Conservation (phyloP, 2,329 filamentous ascomycete species). For the Diplodia corticola region DNA sequence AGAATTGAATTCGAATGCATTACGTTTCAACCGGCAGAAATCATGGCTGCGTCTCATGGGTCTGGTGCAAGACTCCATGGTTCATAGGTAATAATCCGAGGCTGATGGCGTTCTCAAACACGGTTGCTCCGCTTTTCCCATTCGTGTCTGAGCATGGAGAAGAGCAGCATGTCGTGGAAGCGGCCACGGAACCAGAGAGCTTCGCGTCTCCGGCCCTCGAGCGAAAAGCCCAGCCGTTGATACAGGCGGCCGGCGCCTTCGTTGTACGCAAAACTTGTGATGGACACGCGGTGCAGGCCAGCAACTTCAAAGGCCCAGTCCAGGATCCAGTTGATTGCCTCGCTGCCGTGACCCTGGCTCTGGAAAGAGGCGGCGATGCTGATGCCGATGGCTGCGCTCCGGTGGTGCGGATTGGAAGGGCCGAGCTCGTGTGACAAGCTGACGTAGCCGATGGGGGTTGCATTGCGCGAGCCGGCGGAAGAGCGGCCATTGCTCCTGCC, state of each 20-base stretch:
- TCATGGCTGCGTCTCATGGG: not conserved
- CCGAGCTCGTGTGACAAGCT: slow-evolving; percentile 7
- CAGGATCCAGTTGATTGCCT: slow-evolving; percentile 51
- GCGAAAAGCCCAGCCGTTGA: slow-evolving; percentile 47
- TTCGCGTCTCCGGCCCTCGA: slow-evolving; percentile 48
- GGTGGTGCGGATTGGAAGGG: slow-evolving; percentile 39
- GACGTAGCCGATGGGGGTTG: slow-evolving; percentile 5
- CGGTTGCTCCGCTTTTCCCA: not conserved
- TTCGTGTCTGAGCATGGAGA: not conserved
- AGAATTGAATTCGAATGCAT: not conserved
- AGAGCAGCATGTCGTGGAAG: slow-evolving; percentile 27
- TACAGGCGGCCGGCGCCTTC: slow-evolving; percentile 47
- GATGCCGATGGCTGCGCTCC: slow-evolving; percentile 45
- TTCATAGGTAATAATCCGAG: not conserved
- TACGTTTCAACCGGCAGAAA: not conserved
- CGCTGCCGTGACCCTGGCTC: slow-evolving; percentile 47
- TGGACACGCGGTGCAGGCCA: slow-evolving; percentile 48
- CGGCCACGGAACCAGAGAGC: slow-evolving; percentile 46
- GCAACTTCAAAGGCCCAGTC: slow-evolving; percentile 50
- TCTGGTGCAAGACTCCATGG: not conserved
- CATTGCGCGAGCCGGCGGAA: not conserved
- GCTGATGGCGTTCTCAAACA: not conserved
- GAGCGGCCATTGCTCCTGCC: not conserved
- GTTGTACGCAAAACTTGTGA: slow-evolving; percentile 48
- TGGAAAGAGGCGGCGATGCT: slow-evolving; percentile 39